phyloP scores from a whole-genome alignment of 1,284 basidiomycete species.

The Pulveroboletus sp. region DNA sequence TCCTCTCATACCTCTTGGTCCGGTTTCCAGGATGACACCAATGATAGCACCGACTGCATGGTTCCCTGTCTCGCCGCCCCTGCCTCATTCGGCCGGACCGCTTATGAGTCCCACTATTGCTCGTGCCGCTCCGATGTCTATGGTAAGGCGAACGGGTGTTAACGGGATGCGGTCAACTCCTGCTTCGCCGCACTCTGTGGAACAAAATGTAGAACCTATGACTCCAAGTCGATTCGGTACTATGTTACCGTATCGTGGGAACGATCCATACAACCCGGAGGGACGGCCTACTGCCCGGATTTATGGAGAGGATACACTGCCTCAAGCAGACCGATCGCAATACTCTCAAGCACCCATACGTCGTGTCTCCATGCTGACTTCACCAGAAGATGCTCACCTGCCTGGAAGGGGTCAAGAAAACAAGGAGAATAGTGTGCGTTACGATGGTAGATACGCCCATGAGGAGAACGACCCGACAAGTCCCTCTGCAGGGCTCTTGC shows the following conservation, averaged over 20 bases:
- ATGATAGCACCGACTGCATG: constrained; percentile 16
- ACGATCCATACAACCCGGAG: constrained; percentile 10
- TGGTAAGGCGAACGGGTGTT: background rate
- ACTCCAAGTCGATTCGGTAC: too few relatives aligned
- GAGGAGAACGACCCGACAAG: constrained; percentile 26
- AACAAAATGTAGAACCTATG: too few relatives aligned
- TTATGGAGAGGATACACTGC: constrained; percentile 14
- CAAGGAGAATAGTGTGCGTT: constrained; percentile 54
- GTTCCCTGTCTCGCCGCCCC: constrained; percentile 15
- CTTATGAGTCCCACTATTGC: constrained; percentile 12
- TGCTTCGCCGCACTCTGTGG: constrained; percentile 42
- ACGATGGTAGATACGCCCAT: constrained; percentile 10
- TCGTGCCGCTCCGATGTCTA: constrained; percentile 13
- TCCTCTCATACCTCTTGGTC: constrained; percentile 13
- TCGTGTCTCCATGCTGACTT: constrained; percentile 2
- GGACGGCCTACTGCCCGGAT: constrained; percentile 9
- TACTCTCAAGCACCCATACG: constrained; percentile 18
- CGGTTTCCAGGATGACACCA: constrained; percentile 5
- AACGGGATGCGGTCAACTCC: constrained; percentile 28
- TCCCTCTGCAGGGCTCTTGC: constrained; percentile 43
- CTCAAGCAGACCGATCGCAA: constrained; percentile 16
- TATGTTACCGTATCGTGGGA: too few relatives aligned
- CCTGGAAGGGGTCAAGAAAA: constrained; percentile 33
- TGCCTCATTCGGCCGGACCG: constrained; percentile 14
- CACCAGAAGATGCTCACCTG: constrained; percentile 22